Base-by-base conservation (phyloP, 495 filamentous ascomycete species). In the Talaromyces trachyspermus region DNA sequence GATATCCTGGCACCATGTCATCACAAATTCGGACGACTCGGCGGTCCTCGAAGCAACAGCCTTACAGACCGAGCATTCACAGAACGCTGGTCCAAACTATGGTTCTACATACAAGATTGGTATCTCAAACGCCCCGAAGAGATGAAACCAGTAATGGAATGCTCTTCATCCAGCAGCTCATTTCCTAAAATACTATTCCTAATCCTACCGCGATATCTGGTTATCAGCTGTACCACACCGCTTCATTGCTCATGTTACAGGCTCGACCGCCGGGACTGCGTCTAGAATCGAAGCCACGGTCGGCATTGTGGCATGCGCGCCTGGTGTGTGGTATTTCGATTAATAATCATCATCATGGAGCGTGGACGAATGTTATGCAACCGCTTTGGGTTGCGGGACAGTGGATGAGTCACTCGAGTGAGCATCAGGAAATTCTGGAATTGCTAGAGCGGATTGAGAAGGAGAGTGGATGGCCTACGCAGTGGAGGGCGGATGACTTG, bases 201-300 rank as follows among this genome's bases (percentile, higher is more conserved):
- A 67, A 62, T 46, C 66, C 62, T 20, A 60, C 66, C 4, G 66
- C 62, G 1, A 49, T 63, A 10, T 66, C 66, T n/a, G 57, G 60
- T 20, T 70, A 66, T 45, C 62, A 62, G 49, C 43, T 73, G 1
- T 71, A 71, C 41, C 68, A 71, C 46, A 69, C 66, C 2, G 66
- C 66, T 11, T 68, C 65, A 62, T 47, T 70, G 24, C 37, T 68
- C 1, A 49, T 71, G n/a, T 49, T 71, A 6, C 59, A 61, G 36
- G 63, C 53, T 40, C 37, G 20, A 4, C 37, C 37, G 20, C 37
- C 18, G 22, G 22, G 20, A 4, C 14, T 40, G 22, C 37, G 12
- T 10, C 6, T 40, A 20, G 37, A 25, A 40, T 12, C 37, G 14
- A 65, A 57, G 18, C 64, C 67, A 12, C 64, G 65, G 2, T 65